Evolutionary conservation across 805 yeast species (phyloP).

Genomic region (Ascoidea rubescens): DNA sequence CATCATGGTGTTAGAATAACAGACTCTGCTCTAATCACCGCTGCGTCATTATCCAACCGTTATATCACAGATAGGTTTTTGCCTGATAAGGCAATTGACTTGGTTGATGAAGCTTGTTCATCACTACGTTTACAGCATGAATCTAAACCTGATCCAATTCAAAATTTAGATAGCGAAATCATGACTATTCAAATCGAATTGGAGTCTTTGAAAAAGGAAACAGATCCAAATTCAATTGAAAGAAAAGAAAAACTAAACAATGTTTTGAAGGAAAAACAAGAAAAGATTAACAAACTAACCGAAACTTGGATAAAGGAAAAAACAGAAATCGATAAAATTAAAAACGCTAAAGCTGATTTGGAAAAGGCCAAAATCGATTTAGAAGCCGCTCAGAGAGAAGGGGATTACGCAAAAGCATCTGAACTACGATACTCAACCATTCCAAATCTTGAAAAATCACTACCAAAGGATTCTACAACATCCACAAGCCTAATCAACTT

Average conservation of each 20-base stretch:
- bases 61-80: slow-evolving; percentile 83
- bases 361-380: slow-evolving; percentile 77
- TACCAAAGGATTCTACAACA: slow-evolving; percentile 16
- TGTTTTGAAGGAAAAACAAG: slow-evolving; percentile 46
- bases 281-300: slow-evolving; percentile 59
- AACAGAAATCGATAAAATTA: slow-evolving; percentile 59
- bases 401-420: slow-evolving; percentile 80
- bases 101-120: slow-evolving; percentile 95
- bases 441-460: slow-evolving; percentile 58
- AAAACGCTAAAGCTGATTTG: slow-evolving; percentile 65
- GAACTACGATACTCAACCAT: slow-evolving; percentile 78
- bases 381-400: slow-evolving; percentile 71
- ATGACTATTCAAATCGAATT: slow-evolving; percentile 93
- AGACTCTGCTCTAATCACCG: slow-evolving; percentile 86
- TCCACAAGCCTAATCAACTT: not conserved
- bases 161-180: slow-evolving; percentile 72
- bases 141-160: slow-evolving; percentile 90
- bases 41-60: slow-evolving; percentile 80
- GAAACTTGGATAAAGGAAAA: slow-evolving; percentile 81
- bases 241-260: slow-evolving; percentile 62
- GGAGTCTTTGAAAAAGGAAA: slow-evolving; percentile 87
- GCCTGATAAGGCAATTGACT: slow-evolving; percentile 94
- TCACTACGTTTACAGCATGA: slow-evolving; percentile 90
- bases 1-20: slow-evolving; percentile 95
- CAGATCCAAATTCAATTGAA: slow-evolving; percentile 71